Conservation (phyloP, 352 stramenopile genomes). For the Salisapilia sapeloensis region DNA sequence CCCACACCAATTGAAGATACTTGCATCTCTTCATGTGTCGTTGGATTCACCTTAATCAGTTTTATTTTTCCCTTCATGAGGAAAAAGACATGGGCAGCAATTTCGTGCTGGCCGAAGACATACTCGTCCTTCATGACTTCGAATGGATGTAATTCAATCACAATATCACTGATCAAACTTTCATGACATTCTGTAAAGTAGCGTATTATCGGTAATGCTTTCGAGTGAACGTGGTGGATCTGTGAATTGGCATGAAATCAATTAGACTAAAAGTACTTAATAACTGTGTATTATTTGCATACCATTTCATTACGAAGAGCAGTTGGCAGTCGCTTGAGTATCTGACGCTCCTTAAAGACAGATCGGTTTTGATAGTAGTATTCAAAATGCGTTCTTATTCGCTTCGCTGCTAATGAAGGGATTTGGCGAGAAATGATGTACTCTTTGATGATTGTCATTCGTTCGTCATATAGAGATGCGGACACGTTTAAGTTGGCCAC, state of each 20-base stretch:
- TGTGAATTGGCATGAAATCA: slow-evolving; percentile 4
- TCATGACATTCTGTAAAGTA: slow-evolving; percentile 67
- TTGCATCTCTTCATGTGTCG: slow-evolving; percentile 20
- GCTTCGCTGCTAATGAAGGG: slow-evolving; percentile 53
- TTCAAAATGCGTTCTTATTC: slow-evolving; percentile 62
- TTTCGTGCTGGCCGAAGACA: slow-evolving; percentile 66
- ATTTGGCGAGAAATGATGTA: slow-evolving; percentile 71
- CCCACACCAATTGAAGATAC: slow-evolving; percentile 24
- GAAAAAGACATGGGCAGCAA: slow-evolving; percentile 74
- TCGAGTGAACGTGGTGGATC: slow-evolving; percentile 61
- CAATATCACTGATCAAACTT: slow-evolving; percentile 69
- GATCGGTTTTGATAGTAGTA: slow-evolving; percentile 78
- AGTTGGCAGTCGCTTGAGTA: slow-evolving; percentile 46
- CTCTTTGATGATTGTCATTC: slow-evolving; percentile 71
- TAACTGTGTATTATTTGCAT: not conserved
- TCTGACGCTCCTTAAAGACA: slow-evolving; percentile 57
- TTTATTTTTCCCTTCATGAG: slow-evolving; percentile 55
- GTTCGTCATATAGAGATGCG: slow-evolving; percentile 52
- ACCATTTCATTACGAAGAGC: slow-evolving; percentile 74
- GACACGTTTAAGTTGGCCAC: slow-evolving; percentile 68
- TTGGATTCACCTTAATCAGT: slow-evolving; percentile 31
- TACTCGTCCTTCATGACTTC: slow-evolving; percentile 58
- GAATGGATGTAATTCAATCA: slow-evolving; percentile 67
- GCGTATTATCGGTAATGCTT: slow-evolving; percentile 44
- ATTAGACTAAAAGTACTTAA: slow-evolving; percentile 1